These are phyloP conservation scores for Cordyceps farinosa DNA, from an alignment of 2,329 filamentous ascomycete genomes.

Conservation along the genomic window DNA sequence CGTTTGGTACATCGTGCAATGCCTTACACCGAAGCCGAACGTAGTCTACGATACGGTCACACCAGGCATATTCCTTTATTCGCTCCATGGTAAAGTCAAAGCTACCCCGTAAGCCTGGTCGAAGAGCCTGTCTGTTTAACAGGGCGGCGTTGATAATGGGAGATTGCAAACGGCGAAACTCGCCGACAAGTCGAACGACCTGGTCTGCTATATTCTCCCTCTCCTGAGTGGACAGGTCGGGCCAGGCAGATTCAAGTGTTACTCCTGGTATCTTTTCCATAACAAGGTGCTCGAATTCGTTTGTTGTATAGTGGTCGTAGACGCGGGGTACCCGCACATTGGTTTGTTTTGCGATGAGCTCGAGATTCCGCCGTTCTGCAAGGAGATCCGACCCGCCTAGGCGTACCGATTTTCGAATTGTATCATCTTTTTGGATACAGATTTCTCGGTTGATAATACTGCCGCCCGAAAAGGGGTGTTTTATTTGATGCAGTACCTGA, in stretches of 20 bases:
- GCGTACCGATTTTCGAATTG: constrained; percentile 7
- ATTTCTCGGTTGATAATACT: constrained; percentile 4
- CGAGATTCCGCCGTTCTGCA: constrained; percentile 4
- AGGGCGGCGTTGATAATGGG: background rate
- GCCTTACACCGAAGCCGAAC: background rate
- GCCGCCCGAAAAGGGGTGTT: background rate
- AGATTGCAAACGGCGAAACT: background rate
- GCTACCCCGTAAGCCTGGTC: background rate
- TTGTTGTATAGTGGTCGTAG: constrained; percentile 2
- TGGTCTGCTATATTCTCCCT: constrained; percentile 5
- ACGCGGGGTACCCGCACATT: constrained; percentile 3
- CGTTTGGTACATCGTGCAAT: background rate
- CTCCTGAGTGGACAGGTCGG: background rate
- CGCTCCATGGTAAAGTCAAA: constrained; percentile 1
- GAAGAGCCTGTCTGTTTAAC: background rate
- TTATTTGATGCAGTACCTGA: background rate
- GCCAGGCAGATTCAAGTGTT: background rate
- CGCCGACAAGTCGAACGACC: constrained; percentile 1
- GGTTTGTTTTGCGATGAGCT: constrained; percentile 1
- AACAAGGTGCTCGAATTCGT: constrained; percentile 2
- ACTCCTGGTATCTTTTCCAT: constrained; percentile 2
- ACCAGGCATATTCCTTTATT: background rate
- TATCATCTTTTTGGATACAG: background rate
- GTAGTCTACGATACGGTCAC: background rate
- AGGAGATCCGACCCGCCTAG: background rate